phyloP scores from a whole-genome alignment of 2,329 filamentous ascomycete species.

The Alternaria solani region DNA sequence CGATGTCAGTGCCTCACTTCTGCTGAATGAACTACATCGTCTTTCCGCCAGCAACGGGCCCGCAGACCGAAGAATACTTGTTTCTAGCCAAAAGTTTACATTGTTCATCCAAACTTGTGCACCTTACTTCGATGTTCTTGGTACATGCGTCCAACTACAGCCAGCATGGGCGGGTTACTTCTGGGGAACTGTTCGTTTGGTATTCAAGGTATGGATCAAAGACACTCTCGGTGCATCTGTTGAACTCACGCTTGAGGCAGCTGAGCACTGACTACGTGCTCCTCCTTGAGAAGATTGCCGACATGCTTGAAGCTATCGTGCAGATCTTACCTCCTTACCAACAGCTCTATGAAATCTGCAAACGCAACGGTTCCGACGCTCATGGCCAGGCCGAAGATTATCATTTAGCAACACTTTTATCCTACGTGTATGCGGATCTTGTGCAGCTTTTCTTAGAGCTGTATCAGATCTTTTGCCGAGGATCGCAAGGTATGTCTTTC shows the following conservation, averaged over 20 bases:
- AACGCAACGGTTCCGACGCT: conserved; percentile 11
- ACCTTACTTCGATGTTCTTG: conserved; percentile 39
- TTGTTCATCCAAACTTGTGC: conserved; percentile 33
- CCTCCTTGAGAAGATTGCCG: conserved; percentile 36
- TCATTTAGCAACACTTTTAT: conserved; percentile 29
- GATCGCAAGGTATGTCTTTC: conserved; percentile 30
- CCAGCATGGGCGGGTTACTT: conserved; percentile 34
- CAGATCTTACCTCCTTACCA: conserved; percentile 34
- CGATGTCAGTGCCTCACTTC: conserved; percentile 19
- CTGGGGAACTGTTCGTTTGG: conserved; percentile 33
- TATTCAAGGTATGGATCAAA: conserved; percentile 33
- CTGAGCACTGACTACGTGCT: conserved; percentile 28
- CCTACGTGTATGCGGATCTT: conserved; percentile 39
- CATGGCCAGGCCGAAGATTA: conserved; percentile 15
- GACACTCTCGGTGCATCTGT: not conserved
- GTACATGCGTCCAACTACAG: conserved; percentile 24
- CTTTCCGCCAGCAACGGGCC: conserved; percentile 17
- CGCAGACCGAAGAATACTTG: conserved; percentile 18
- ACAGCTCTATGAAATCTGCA: conserved; percentile 28
- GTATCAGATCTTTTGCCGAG: conserved; percentile 38
- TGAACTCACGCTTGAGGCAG: conserved; percentile 19
- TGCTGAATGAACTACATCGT: conserved; percentile 31
- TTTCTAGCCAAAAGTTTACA: conserved; percentile 30
- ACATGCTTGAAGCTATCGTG: conserved; percentile 36
- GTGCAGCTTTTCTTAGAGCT: conserved; percentile 36